A percentile compares a stretch with the other conserved stretches of the same genome.
phyloP scores from a whole-genome alignment of 1,284 basidiomycete genomes.

The Pseudozyma tsukubaensis region DNA sequence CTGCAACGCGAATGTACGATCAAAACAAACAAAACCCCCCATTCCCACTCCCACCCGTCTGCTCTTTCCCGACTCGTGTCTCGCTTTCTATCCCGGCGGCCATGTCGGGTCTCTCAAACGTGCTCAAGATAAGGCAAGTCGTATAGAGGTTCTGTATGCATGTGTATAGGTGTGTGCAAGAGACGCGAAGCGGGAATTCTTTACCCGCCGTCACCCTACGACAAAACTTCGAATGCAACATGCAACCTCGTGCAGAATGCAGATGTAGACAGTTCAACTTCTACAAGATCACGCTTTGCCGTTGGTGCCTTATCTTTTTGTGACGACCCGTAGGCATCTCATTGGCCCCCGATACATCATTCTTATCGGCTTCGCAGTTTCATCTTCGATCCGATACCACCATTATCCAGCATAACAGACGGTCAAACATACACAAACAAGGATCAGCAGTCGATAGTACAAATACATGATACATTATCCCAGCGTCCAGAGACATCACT shows the following conservation, averaged over 20 bases:
- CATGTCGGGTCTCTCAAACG: background rate
- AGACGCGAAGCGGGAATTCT: background rate
- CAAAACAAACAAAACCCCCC: slow-evolving; percentile 21
- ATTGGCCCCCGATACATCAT: too few relatives aligned
- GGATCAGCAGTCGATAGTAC: background rate
- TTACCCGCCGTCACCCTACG: slow-evolving; percentile 1
- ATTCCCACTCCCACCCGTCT: background rate
- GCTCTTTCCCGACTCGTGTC: background rate
- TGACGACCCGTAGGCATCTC: too few relatives aligned
- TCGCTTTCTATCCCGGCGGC: background rate
- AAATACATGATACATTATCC: slow-evolving; percentile 3
- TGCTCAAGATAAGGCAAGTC: background rate
- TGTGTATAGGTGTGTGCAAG: too few relatives aligned
- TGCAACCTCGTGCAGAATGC: slow-evolving; percentile 1
- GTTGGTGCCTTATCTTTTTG: background rate
- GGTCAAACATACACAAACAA: background rate
- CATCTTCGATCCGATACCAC: too few relatives aligned
- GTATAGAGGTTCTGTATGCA: too few relatives aligned
- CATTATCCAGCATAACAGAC: background rate
- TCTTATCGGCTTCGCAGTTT: too few relatives aligned
- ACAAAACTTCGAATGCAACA: background rate
- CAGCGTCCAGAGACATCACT: background rate
- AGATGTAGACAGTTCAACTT: slow-evolving; percentile 17
- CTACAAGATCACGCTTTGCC: slow-evolving; percentile 6
- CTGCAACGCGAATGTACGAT: background rate